Base-by-base conservation (phyloP, 441 rosid species). In the Cnidoscolus chayamansa region DNA sequence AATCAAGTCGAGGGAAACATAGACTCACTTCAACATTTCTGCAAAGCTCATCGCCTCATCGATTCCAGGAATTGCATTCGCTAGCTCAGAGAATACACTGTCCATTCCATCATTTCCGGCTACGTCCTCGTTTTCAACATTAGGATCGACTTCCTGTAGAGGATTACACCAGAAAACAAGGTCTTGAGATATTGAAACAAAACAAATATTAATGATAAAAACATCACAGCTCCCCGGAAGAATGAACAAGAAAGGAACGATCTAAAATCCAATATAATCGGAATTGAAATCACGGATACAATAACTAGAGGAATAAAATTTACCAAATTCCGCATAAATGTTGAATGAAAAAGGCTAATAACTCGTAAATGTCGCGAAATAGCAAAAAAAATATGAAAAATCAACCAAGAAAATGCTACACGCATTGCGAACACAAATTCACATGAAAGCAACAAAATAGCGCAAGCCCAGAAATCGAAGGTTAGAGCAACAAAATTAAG, bases 21-120 rank as follows among this genome's bases (percentile, higher is more conserved):
- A 49, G n/a, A 30, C 90, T 74, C 82, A 93, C 99, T 96, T 96
- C 66, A 96, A 85, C 99, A 92, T 94, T 83, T 94, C 98, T 0
- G 97, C 97, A 77, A 92, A 94, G 81, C 99, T 94, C 99, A 92
- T 94, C 3, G 99, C 99, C 81, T 90, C 98, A 43, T 93, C 99
- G 50, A 96, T 96, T 56, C 99, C 99, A 62, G 99, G 99, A 79
- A 94, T 94, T 0, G 99, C 93, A 89, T 89, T 96, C 0, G 98
- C 94, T 55, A 96, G 80, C 77, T 96, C 99, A 15, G 98, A 88
- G 77, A 96, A 84, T 80, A 96, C 81, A 78, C 85, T 77, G 76
- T 93, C 98, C 97, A 96, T 88, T 74, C 97, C 97, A 61, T 96
- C 97, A 0, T 80, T 55, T 49, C 86, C 82, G 61, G 84, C 88